Evolutionary conservation across 2,329 filamentous ascomycete genomes (phyloP).

Genomic region (Karstenula rhodostoma): DNA sequence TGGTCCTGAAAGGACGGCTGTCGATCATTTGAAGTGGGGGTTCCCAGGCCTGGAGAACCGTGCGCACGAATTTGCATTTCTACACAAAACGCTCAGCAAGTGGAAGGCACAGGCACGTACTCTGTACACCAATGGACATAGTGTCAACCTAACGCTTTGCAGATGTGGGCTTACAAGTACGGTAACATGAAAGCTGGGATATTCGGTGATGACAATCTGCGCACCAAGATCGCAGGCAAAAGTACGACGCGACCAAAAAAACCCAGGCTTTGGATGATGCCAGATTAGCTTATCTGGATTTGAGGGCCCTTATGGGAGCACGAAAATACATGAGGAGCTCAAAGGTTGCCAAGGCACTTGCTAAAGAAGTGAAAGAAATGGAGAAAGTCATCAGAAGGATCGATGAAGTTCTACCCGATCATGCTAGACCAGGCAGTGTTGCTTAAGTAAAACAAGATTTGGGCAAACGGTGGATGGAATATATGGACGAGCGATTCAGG

Average conservation of each 20-base stretch:
- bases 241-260: neutral
- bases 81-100: neutral
- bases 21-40: neutral
- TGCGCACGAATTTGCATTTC: neutral
- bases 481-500: slow-evolving; percentile 7
- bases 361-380: neutral
- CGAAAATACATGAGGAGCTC: slow-evolving; percentile 5
- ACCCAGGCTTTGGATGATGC: neutral
- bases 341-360: neutral
- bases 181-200: neutral
- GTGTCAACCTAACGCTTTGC: neutral
- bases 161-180: slow-evolving; percentile 2
- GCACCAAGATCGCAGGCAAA: neutral
- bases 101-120: neutral
- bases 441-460: neutral
- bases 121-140: neutral
- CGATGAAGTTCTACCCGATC: neutral
- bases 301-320: neutral
- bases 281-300: neutral
- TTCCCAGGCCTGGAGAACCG: neutral
- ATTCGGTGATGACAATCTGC: neutral
- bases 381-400: neutral
- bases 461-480: slow-evolving; percentile 5
- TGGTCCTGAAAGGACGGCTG: neutral
- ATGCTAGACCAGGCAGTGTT: neutral